Evolutionary conservation across 768 basidiomycete genomes (phyloP).

Genomic region (Tulasnella calospora): DNA sequence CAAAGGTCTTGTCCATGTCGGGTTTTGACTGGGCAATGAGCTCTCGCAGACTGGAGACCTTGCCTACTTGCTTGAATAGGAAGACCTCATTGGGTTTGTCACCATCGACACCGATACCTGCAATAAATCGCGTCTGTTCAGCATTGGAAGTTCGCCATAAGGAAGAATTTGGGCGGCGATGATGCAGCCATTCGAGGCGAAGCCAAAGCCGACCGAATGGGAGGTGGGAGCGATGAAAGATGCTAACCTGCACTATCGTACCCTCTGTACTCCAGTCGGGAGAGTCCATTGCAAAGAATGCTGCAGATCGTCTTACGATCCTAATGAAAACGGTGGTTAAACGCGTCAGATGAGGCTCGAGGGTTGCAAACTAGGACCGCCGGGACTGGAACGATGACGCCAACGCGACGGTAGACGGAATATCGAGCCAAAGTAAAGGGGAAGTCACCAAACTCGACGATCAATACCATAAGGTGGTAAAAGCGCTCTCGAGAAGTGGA

Average conservation of each 20-base stretch:
- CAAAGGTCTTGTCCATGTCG: slow-evolving; percentile 68
- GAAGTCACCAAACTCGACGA: not conserved
- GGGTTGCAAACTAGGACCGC: not conserved
- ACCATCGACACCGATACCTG: slow-evolving; percentile 80
- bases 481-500: not conserved
- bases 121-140: not conserved
- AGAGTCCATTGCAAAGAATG: slow-evolving; percentile 82
- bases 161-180: not conserved
- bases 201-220: slow-evolving; percentile 3
- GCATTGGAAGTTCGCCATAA: not conserved
- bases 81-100: slow-evolving; percentile 71
- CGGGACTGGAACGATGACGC: not conserved
- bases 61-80: slow-evolving; percentile 97
- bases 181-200: not conserved
- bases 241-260: slow-evolving; percentile 78
- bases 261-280: slow-evolving; percentile 95
- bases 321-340: slow-evolving; percentile 40
- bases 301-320: slow-evolving; percentile 88
- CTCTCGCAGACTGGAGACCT: slow-evolving; percentile 88
- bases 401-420: not conserved
- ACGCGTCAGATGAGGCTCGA: slow-evolving; percentile 15
- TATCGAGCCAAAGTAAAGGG: not conserved
- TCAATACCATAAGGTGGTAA: not conserved
- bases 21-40: slow-evolving; percentile 67
- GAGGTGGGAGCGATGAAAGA: not conserved